Evolutionary conservation across 768 basidiomycete genomes (phyloP), one percentile per base, ranked within the genome.

Genomic region (Sarcodon sp.): DNA sequence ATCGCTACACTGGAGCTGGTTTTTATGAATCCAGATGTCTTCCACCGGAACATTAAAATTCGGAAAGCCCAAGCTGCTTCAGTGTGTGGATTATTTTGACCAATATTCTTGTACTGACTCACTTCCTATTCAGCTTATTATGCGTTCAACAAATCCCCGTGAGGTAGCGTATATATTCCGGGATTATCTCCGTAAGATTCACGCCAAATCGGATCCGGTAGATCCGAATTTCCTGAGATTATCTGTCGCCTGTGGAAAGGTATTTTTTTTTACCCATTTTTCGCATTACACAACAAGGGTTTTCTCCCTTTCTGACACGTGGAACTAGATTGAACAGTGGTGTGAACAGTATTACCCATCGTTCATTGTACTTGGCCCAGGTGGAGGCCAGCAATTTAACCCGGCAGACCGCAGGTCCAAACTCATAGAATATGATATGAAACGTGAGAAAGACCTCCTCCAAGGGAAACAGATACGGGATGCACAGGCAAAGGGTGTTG

Each of bases 341-440:
- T 80, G 70, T 49, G 94, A 97, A 64, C 85, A 82, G 55, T 73
- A 93, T 63, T 99, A 88, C 67, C 94, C 94, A 2, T 88, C 91
- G 3, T 96, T 94, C 69, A 76, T 99, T 39, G 54, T 75, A 55
- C 35, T 43, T 35, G 32, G 45, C 33, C 32, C 32, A 3, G 41
- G 39, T 13, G 16, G 27, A 41, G 39, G 39, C 27, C 39, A 15
- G 13, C 54, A 62, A 2, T 69, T 76, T 53, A 66, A 82, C 59
- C 57, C 68, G 2, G 41, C 56, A 21, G 84, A 87, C 60, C 69
- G 77, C 11, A 79, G 86, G 13, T 69, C 79, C 2, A 62, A 61
- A 3, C 68, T 85, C 31, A 63, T 75, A 34, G 57, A 67, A 10
- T 54, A 51, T 35, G 69, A 76, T 53, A 66, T 77, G 53, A 62